Conservation (phyloP, 495 filamentous ascomycete species). For the Aspergillus sparsus region DNA sequence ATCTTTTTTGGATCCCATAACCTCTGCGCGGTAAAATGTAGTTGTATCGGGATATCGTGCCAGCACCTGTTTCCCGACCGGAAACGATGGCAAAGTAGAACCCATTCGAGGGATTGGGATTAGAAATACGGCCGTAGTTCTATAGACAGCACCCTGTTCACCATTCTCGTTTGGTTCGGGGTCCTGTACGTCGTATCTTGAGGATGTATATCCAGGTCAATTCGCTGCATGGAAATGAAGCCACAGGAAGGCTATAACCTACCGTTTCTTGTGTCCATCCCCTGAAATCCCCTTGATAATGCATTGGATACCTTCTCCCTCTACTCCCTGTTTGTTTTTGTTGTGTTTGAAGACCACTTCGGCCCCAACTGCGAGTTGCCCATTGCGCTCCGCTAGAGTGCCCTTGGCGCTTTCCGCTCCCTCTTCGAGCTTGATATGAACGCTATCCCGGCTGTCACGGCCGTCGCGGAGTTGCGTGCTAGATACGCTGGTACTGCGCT, state of each 20-base stretch:
- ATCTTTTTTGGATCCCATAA: constrained; percentile 70
- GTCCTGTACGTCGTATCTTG: constrained; percentile 90
- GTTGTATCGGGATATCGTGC: constrained; percentile 90
- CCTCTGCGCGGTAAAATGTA: constrained; percentile 95
- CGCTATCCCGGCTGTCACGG: constrained; percentile 39
- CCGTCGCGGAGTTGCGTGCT: constrained; percentile 46
- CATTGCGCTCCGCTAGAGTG: constrained; percentile 50
- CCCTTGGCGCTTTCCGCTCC: constrained; percentile 53
- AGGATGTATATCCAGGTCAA: constrained; percentile 20
- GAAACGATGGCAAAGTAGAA: constrained; percentile 64
- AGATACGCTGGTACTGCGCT: constrained; percentile 59
- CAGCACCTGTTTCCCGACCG: constrained; percentile 76
- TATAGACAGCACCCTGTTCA: constrained; percentile 70
- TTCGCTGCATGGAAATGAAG: constrained; percentile 16
- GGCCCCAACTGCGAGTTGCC: constrained; percentile 64
- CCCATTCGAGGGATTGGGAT: constrained; percentile 74
- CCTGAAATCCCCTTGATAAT: constrained; percentile 81
- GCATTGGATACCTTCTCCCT: constrained; percentile 79
- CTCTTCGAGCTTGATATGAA: constrained; percentile 57
- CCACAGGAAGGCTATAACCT: constrained; percentile 21
- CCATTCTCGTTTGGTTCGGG: constrained; percentile 82
- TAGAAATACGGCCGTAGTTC: constrained; percentile 75
- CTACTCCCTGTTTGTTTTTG: constrained; percentile 66
- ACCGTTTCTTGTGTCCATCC: constrained; percentile 80
- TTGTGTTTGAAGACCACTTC: constrained; percentile 85